Percentiles rank a stretch among this genome's conserved stretches.
Conservation (phyloP, 2,329 filamentous ascomycete species). For the Fusarium burgessii region DNA sequence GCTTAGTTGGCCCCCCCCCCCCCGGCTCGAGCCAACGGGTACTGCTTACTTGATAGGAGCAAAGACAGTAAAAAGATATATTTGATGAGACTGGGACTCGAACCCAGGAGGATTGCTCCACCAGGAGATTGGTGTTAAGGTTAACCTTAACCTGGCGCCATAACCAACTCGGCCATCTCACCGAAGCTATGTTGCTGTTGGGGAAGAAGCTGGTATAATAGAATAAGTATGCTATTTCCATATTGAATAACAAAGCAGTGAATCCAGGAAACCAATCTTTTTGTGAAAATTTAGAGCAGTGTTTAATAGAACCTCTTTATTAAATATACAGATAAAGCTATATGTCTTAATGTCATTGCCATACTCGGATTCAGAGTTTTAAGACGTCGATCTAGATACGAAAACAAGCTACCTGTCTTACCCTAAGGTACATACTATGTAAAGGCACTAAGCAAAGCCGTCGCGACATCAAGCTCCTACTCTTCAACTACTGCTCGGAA, state of each 20-base stretch:
- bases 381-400: too few relatives aligned
- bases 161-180: conserved; percentile 49
- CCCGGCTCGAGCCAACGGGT: too few relatives aligned
- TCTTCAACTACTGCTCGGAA: neutral
- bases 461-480: neutral
- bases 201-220: too few relatives aligned
- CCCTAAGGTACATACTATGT: neutral
- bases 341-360: neutral
- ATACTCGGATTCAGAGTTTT: neutral
- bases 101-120: conserved; percentile 49
- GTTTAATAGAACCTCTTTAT: too few relatives aligned
- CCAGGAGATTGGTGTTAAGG: conserved; percentile 45
- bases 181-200: conserved; percentile 7
- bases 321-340: too few relatives aligned
- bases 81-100: conserved; percentile 47
- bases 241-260: too few relatives aligned
- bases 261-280: too few relatives aligned
- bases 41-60: neutral
- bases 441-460: neutral
- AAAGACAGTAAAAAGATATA: neutral
- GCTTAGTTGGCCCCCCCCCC: too few relatives aligned
- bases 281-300: too few relatives aligned
- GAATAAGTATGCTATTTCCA: too few relatives aligned
- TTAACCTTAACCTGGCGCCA: conserved; percentile 48
- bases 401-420: neutral